phyloP scores from a whole-genome alignment of 305 asterid species.

The Rubia occidens region DNA sequence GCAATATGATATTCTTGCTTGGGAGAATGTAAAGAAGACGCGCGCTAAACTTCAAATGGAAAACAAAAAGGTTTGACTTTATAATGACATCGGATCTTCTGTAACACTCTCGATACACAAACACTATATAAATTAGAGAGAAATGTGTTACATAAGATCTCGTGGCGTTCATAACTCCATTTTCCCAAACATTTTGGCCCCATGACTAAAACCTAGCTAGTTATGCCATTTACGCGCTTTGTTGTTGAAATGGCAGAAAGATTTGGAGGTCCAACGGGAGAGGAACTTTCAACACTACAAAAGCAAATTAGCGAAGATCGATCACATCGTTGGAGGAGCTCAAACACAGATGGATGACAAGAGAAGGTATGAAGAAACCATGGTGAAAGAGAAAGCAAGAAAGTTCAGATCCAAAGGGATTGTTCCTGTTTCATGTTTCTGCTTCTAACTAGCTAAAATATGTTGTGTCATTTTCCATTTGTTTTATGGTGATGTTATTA shows the following conservation, averaged over 20 bases:
- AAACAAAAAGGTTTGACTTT: slow-evolving; percentile 45
- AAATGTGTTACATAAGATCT: background rate
- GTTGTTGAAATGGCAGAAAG: slow-evolving; percentile 28
- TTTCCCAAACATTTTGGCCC: background rate
- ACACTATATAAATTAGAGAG: too few relatives aligned
- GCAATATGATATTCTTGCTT: slow-evolving; percentile 32
- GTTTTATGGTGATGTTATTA: background rate
- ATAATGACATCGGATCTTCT: background rate
- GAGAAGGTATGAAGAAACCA: slow-evolving; percentile 36
- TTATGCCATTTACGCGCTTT: background rate
- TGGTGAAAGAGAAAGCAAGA: slow-evolving; percentile 40
- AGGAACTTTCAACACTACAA: slow-evolving; percentile 47
- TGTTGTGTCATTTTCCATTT: background rate
- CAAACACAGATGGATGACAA: slow-evolving; percentile 44
- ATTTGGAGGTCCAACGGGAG: slow-evolving; percentile 36
- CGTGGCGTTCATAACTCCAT: background rate
- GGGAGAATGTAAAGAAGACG: slow-evolving; percentile 57
- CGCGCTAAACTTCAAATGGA: slow-evolving; percentile 38
- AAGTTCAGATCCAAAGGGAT: slow-evolving; percentile 38
- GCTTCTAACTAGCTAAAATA: slow-evolving; percentile 29
- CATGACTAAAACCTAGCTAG: background rate
- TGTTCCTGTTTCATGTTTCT: slow-evolving; percentile 39
- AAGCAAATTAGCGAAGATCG: slow-evolving; percentile 45
- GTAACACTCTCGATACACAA: background rate
- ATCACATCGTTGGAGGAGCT: slow-evolving; percentile 40